Evolutionary conservation across 352 stramenopile species (phyloP).

Genomic region (Globisporangium radiosum): DNA sequence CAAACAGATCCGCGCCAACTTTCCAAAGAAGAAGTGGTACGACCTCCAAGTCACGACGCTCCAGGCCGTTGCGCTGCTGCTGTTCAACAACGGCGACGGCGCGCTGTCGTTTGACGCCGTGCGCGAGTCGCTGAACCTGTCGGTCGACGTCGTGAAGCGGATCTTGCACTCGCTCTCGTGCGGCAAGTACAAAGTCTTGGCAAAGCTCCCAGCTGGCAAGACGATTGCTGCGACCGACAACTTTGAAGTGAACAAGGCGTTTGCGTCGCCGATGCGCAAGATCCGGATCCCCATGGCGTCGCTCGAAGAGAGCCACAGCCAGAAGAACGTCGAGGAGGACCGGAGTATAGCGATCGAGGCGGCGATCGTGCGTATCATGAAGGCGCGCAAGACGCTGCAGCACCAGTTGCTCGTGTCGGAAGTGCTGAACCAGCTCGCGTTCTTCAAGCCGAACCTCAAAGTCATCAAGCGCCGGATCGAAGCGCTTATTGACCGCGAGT

Average conservation of each 20-base stretch:
- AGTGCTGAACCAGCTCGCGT: conserved; percentile 95
- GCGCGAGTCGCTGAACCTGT: conserved; percentile 90
- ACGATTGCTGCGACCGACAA: conserved; percentile 93
- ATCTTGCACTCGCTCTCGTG: conserved; percentile 98
- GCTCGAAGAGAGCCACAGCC: conserved; percentile 97
- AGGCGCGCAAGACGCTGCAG: conserved; percentile 95
- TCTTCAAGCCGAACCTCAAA: conserved; percentile 98
- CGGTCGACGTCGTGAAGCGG: conserved; percentile 95
- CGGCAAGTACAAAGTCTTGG: conserved; percentile 98
- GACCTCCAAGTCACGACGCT: conserved; percentile 97
- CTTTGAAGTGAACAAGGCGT: conserved; percentile 94
- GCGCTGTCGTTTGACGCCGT: conserved; percentile 89
- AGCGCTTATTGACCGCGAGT: conserved; percentile 97
- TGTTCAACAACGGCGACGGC: conserved; percentile 90
- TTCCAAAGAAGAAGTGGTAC: conserved; percentile 90
- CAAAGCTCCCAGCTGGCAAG: conserved; percentile 90
- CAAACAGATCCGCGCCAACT: conserved; percentile 59
- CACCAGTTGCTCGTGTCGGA: conserved; percentile 98
- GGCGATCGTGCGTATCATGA: conserved; percentile 99
- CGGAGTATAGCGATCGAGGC: conserved; percentile 97
- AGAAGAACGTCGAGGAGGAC: conserved; percentile 97
- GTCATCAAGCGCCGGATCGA: conserved; percentile 98
- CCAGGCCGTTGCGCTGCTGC: conserved; percentile 93
- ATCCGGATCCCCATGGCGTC: conserved; percentile 98
- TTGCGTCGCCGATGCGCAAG: conserved; percentile 95